Evolutionary conservation across 805 yeast genomes (phyloP), one percentile per base, ranked within the genome.

Genomic region (Peterozyma toletana): DNA sequence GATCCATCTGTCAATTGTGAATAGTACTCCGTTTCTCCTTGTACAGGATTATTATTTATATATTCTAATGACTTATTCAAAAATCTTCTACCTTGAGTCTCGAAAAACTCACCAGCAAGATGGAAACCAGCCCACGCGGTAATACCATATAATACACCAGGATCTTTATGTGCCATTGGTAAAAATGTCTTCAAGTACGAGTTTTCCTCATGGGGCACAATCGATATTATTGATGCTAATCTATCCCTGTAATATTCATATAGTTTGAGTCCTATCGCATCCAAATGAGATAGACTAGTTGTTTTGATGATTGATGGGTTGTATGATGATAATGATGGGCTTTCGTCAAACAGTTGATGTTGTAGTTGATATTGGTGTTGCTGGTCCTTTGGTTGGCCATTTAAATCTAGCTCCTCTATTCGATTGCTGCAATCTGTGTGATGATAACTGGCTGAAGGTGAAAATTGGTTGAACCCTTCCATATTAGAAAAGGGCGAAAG

Each of bases 41-140:
- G 33, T 18, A 57, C 36, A 3, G 69, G 68, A 2, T 60, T 58
- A 2, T 54, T 53, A 31, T 59, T 57, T 37, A 76, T 58, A 48
- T 69, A 72, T 35, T 64, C 60, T 13, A 77, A 53, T 0, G 84
- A 79, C 47, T 62, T 57, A 15, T 68, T 62, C 40, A 76, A 68
- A 52, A 72, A 78, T 47, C 66, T 66, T 3, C 58, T 52, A 4
- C 82, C 85, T 50, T 73, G 77, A 13, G 56, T 57, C 35, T 65
- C 66, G 73, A 75, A 69, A 39, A 48, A 52, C 7, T 49, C 45
- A 2, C 69, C 68, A 39, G 74, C 75, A 40, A 75, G 51, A 51
- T 74, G 78, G 51, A 74, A 74, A 2, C 77, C 77, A 16, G 78
- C 65, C 80, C 81, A 76, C 2, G 78, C 78, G 39, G 77, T 50